Evolutionary conservation across 2,329 filamentous ascomycete species (phyloP).

Genomic region (Xylaria sp.): DNA sequence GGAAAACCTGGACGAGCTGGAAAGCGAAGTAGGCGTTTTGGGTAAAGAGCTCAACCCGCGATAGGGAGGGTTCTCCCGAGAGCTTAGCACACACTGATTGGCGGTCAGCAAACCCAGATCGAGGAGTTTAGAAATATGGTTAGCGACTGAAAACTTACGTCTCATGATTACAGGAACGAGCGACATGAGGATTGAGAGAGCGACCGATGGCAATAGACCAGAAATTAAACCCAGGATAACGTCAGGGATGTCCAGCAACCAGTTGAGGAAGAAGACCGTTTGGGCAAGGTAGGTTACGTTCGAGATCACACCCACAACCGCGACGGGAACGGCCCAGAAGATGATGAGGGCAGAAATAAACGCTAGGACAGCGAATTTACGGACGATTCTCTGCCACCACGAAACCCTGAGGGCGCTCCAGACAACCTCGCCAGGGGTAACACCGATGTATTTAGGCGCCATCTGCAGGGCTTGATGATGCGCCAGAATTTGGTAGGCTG

Average conservation of each 20-base stretch:
- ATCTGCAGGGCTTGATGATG: slow-evolving; percentile 89
- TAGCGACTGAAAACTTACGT: slow-evolving; percentile 48
- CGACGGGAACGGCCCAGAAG: slow-evolving; percentile 81
- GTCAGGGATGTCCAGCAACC: slow-evolving; percentile 70
- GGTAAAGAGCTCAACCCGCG: slow-evolving; percentile 82
- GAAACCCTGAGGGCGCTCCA: slow-evolving; percentile 84
- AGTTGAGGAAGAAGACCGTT: slow-evolving; percentile 66
- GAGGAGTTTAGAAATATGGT: not conserved
- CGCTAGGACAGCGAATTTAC: slow-evolving; percentile 68
- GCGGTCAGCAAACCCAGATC: slow-evolving; percentile 15
- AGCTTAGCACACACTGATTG: slow-evolving; percentile 71
- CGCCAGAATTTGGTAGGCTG: slow-evolving; percentile 81
- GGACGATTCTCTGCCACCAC: slow-evolving; percentile 83
- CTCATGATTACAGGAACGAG: slow-evolving; percentile 82
- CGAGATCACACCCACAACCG: slow-evolving; percentile 80
- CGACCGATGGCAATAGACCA: slow-evolving; percentile 78
- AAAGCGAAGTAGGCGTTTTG: slow-evolving; percentile 92
- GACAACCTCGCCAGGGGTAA: slow-evolving; percentile 80
- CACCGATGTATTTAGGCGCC: slow-evolving; percentile 80
- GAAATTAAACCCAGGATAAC: slow-evolving; percentile 81
- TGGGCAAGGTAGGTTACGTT: slow-evolving; percentile 74
- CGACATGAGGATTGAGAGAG: slow-evolving; percentile 82
- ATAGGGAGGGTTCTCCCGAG: slow-evolving; percentile 77
- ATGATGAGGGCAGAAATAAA: slow-evolving; percentile 79
- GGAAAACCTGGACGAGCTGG: slow-evolving; percentile 88